A percentile compares a stretch with the other conserved stretches of the same genome.
Conservation (phyloP, 1,284 basidiomycete species). For the Ceratobasidium sp. region DNA sequence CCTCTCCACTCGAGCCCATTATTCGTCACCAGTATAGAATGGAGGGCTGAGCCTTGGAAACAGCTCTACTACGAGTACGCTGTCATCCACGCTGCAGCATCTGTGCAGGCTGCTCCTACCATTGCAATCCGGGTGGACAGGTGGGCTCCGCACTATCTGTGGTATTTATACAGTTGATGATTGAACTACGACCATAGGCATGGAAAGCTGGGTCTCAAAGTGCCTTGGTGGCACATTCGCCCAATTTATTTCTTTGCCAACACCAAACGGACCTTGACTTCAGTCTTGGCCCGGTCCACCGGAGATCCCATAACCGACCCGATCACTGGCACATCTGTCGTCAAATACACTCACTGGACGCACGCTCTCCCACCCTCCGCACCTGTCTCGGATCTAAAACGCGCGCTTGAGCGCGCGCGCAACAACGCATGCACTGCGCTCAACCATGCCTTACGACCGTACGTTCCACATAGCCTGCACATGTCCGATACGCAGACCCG, state of each 20-base stretch:
- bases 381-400: not conserved
- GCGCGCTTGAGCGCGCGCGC: slow-evolving; percentile 18
- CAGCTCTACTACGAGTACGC: slow-evolving; percentile 1
- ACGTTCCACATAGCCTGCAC: not conserved
- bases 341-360: slow-evolving; percentile 31
- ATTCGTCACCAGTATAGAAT: slow-evolving; percentile 21
- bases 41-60: slow-evolving; percentile 1
- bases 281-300: slow-evolving; percentile 6
- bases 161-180: not conserved
- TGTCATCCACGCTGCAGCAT: slow-evolving; percentile 15
- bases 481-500: not conserved
- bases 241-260: slow-evolving; percentile 14
- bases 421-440: slow-evolving; percentile 19
- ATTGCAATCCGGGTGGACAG: slow-evolving; percentile 27
- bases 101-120: not conserved
- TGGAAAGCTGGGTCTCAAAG: slow-evolving; percentile 22
- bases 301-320: slow-evolving; percentile 11
- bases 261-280: slow-evolving; percentile 10
- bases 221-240: slow-evolving; percentile 25
- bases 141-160: not conserved
- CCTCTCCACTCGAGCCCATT: not conserved
- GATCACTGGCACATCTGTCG: not conserved
- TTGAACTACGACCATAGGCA: not conserved
- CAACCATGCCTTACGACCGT: slow-evolving; percentile 18
- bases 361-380: slow-evolving; percentile 8